Evolutionary conservation across 306 rosid species (phyloP).

Genomic region (Bauhinia variegata): DNA sequence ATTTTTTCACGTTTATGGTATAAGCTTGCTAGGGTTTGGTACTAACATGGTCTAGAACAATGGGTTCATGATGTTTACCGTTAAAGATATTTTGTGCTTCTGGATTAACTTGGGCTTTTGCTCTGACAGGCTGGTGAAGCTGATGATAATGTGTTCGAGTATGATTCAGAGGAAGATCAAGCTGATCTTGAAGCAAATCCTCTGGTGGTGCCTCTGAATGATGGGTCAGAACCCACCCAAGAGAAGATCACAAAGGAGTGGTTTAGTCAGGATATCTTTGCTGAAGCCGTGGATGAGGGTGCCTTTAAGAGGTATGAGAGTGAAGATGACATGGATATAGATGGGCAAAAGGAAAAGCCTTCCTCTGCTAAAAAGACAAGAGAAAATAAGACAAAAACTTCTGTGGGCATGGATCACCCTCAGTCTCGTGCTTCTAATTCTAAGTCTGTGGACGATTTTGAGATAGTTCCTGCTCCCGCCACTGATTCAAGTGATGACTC

Average conservation of each 20-base stretch:
- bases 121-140: conserved; percentile 62
- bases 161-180: conserved; percentile 75
- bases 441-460: conserved; percentile 58
- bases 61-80: not conserved
- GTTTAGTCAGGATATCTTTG: conserved; percentile 89
- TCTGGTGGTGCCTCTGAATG: conserved; percentile 76
- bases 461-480: conserved; percentile 80
- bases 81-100: not conserved
- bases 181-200: conserved; percentile 76
- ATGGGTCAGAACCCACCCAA: conserved; percentile 64
- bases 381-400: conserved; percentile 39
- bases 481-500: conserved; percentile 87
- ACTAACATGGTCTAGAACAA: not conserved
- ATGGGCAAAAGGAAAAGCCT: conserved; percentile 41
- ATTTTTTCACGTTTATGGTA: conserved; percentile 2
- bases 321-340: conserved; percentile 73
- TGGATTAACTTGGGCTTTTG: conserved; percentile 28
- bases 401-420: conserved; percentile 27
- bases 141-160: conserved; percentile 52
- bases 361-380: conserved; percentile 39
- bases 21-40: not conserved
- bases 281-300: conserved; percentile 78
- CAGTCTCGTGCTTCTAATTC: conserved; percentile 48
- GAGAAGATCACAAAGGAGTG: conserved; percentile 78
- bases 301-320: conserved; percentile 56